These are phyloP conservation scores for Trichoderma sp. DNA, from an alignment of 2,329 filamentous ascomycete genomes.

Conservation along the genomic window DNA sequence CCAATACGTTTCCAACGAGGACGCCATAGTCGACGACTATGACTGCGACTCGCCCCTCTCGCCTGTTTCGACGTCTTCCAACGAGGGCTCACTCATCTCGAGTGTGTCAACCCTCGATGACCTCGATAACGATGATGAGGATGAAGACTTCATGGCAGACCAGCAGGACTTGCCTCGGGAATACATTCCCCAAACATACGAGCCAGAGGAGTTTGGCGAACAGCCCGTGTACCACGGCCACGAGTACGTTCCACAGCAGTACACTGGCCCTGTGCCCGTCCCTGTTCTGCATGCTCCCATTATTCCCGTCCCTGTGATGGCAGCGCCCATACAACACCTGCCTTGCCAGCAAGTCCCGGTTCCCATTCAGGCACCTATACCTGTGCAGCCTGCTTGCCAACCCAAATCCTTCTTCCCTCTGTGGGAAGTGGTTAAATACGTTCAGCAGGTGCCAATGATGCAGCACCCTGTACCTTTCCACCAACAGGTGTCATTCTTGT, in stretches of 20 bases:
- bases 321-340: conserved; percentile 26
- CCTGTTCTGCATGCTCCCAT: conserved; percentile 26
- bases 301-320: conserved; percentile 9
- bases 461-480: conserved; percentile 52
- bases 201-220: conserved; percentile 44
- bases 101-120: conserved; percentile 52
- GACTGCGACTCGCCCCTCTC: conserved; percentile 48
- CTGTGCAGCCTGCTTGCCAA: conserved; percentile 37
- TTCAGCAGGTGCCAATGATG: conserved; percentile 46
- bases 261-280: conserved; percentile 37
- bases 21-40: conserved; percentile 43
- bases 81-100: conserved; percentile 56
- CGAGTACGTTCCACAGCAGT: conserved; percentile 47
- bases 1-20: conserved; percentile 49
- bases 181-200: conserved; percentile 43
- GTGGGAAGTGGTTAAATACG: conserved; percentile 53
- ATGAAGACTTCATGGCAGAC: conserved; percentile 44
- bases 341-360: conserved; percentile 32
- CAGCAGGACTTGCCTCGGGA: conserved; percentile 41
- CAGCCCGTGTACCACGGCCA: conserved; percentile 40
- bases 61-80: conserved; percentile 48
- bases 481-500: conserved; percentile 50
- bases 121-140: conserved; percentile 31
- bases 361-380: conserved; percentile 35
- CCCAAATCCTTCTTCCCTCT: conserved; percentile 49